These are phyloP conservation scores for Talaromyces piceae DNA, from an alignment of 2,329 filamentous ascomycete genomes.

Conservation along the genomic window DNA sequence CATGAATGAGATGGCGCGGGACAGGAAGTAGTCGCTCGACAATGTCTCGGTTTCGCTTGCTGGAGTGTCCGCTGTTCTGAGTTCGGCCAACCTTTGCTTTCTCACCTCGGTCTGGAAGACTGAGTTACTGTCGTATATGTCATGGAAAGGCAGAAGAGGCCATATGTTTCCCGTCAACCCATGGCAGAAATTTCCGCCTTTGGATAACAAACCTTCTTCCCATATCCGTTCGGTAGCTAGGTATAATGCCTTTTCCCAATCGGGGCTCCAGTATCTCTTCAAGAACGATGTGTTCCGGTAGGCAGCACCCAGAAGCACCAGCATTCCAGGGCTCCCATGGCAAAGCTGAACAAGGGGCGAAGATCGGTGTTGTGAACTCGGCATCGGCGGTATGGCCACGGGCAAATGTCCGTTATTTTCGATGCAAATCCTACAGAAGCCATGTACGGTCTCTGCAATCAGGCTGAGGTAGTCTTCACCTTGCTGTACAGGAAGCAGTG, in stretches of 20 bases:
- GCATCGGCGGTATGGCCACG: slow-evolving; percentile 25
- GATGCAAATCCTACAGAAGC: slow-evolving; percentile 29
- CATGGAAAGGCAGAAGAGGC: slow-evolving; percentile 30
- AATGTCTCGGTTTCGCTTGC: slow-evolving; percentile 13
- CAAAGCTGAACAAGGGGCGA: slow-evolving; percentile 35
- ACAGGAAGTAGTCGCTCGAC: slow-evolving; percentile 31
- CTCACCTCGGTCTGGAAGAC: background rate
- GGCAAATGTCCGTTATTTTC: slow-evolving; percentile 31
- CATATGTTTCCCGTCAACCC: slow-evolving; percentile 37
- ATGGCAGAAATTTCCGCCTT: slow-evolving; percentile 36
- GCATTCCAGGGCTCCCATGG: slow-evolving; percentile 33
- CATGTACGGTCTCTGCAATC: slow-evolving; percentile 31
- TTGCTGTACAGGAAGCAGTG: slow-evolving; percentile 21
- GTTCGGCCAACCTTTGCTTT: slow-evolving; percentile 8
- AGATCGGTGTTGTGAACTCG: slow-evolving; percentile 11
- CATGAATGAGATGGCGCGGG: slow-evolving; percentile 30
- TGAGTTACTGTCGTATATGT: slow-evolving; percentile 27
- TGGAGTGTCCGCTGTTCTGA: slow-evolving; percentile 10
- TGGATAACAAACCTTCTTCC: slow-evolving; percentile 35
- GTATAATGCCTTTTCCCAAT: slow-evolving; percentile 30
- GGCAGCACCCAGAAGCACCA: slow-evolving; percentile 29
- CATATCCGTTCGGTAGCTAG: slow-evolving; percentile 30
- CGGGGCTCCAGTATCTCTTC: slow-evolving; percentile 26
- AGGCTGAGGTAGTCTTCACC: slow-evolving; percentile 20
- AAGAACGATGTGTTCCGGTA: slow-evolving; percentile 22